Evolutionary conservation across 2,329 filamentous ascomycete genomes (phyloP), one percentile per base, ranked within the genome.

Genomic region (Fusarium sp.): DNA sequence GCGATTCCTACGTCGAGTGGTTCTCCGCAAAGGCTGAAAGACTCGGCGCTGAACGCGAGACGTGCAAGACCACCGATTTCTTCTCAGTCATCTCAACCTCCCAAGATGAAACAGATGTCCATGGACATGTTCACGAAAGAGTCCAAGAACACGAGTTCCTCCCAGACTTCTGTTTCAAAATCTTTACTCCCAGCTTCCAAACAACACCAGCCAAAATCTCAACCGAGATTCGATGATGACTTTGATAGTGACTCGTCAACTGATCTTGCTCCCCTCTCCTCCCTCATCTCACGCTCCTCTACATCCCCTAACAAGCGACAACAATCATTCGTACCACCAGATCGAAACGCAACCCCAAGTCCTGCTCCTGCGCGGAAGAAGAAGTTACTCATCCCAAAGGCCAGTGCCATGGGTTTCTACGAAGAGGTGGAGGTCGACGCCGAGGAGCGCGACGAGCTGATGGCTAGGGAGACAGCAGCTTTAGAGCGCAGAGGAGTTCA

Each of bases 371-470:
- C 52, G 60, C 70, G 64, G 64, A 80, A 76, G 74, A 86, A 84
- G 69, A 85, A 82, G 66, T 67, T 85, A 18, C 80, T 83, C 66
- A 72, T 83, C 40, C 82, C 84, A 18, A 80, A 80, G 46, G 76
- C 76, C 32, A 83, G 82, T 49, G 76, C 77, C 19, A 75, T 76
- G 10, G 85, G 85, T 6, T 86, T 84, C 75, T 83, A 84, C 69
- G 75, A 79, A 32, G 83, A 81, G 37, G 60, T 80, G 5, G 71
- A 79, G 21, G 73, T 79, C 12, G 72, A 77, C 3, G 70, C 66
- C 3, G 73, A 78, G 18, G 72, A 82, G 63, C 72, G 75, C 2
- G 78, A 80, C 19, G 75, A 72, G 11, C 64, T 64, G 54, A 35
- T 79, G 28, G 72, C 70, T 47, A 68, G 64, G 43, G 78, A 80